Evolutionary conservation across 2,329 filamentous ascomycete species (phyloP), one percentile per base, ranked within the genome.

Genomic region (Atkinsonella texensis): DNA sequence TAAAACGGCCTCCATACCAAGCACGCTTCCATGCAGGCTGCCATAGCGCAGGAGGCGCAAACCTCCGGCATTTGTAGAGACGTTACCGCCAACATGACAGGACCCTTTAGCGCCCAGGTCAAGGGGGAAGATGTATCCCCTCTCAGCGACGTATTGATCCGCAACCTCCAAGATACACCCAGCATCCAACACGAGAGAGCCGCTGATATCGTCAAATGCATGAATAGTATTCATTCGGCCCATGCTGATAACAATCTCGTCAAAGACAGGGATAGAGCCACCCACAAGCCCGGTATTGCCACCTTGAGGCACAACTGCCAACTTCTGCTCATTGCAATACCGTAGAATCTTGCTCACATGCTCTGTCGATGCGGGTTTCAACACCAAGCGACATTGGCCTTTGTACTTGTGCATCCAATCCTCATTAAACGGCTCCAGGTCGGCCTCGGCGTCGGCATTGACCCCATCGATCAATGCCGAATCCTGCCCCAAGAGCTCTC

Each of bases 391-490:
- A 55, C 87, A 83, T 69, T 96, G 89, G 32, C 93, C 94, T 55
- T 87, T 84, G 73, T 95, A 98, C 72, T 98, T 98, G 69, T 87
- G 84, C 90, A 98, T 96, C 93, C 94, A 98, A 71, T 98, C 93
- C 65, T 84, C 82, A 70, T 98, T 98, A 77, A 89, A 98, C 8
- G 87, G 80, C 65, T 93, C 88, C 57, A 97, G 77, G 64, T 97
- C 93, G 60, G 87, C 86, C 13, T 83, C 66, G 31, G 71, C 86
- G 13, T 82, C 66, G 32, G 71, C 82, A 67, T 90, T 81, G 28
- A 95, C 77, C 48, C 88, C 88, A 65, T 96, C 90, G 55, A 97
- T 80, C 49, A 96, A 76, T 2, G 89, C 89, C 38, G 85, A 87
- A 38, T 84, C 81, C 47, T 79, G 77, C 51, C 89, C 87, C 35